Evolutionary conservation across 108 stramenopile genomes (phyloP).

Genomic region (Nannochloropsis salina): DNA sequence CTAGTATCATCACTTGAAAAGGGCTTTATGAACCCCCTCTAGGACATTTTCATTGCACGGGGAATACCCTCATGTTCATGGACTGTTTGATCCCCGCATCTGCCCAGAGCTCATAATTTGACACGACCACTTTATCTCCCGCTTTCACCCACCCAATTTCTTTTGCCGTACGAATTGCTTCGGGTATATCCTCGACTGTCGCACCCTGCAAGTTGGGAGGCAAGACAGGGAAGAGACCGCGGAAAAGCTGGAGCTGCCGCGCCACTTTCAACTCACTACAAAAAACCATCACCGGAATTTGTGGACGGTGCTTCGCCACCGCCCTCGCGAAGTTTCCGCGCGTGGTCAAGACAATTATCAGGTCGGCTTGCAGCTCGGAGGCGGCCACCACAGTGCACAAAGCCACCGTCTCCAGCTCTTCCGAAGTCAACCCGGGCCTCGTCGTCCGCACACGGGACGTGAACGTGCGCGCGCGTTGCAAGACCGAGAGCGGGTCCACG

Average conservation of each 20-base stretch:
- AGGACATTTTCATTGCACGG: neutral
- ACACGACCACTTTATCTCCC: neutral
- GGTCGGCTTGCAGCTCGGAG: constrained; percentile 3
- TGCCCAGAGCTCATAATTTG: constrained; percentile 10
- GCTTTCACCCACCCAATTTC: constrained; percentile 5
- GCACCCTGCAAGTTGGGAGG: neutral
- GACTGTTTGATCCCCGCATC: neutral
- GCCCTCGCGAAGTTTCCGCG: constrained; percentile 10
- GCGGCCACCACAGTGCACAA: neutral
- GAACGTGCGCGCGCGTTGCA: neutral
- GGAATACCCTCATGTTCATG: constrained; percentile 20
- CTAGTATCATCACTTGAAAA: too few relatives aligned
- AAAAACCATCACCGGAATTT: neutral
- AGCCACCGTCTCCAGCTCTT: neutral
- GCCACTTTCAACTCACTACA: constrained; percentile 20
- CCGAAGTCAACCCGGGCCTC: neutral
- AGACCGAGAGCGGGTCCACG: neutral
- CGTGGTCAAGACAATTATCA: neutral
- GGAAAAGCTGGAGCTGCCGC: neutral
- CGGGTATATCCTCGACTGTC: neutral
- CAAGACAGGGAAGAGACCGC: constrained; percentile 24
- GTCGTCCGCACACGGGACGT: constrained; percentile 1
- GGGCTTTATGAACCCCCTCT: neutral
- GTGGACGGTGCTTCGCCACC: neutral
- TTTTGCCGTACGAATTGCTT: neutral